These are phyloP conservation scores for Saccharomyces hybrid DNA, from an alignment of 1,139 yeast species.

Conservation along the genomic window DNA sequence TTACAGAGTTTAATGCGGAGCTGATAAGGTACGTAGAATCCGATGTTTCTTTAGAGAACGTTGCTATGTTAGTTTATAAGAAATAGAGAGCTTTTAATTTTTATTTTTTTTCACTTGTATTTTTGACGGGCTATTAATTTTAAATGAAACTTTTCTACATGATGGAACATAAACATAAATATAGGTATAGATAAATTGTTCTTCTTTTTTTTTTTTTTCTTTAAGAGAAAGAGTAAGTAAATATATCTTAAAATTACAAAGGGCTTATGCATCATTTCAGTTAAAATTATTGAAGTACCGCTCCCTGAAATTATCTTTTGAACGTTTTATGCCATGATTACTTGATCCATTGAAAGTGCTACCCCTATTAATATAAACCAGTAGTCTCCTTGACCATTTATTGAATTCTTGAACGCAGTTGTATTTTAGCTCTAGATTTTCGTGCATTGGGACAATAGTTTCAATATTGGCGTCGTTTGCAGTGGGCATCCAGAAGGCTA, in stretches of 20 bases:
- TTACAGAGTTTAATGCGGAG: conserved; percentile 35
- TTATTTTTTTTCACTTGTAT: background rate
- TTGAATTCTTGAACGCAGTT: conserved; percentile 82
- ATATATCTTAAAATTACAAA: background rate
- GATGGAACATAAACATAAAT: background rate
- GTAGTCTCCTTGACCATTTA: conserved; percentile 83
- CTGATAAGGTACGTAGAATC: conserved; percentile 53
- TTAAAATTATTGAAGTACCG: conserved; percentile 69
- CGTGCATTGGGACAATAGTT: conserved; percentile 72
- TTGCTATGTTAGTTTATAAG: conserved; percentile 41
- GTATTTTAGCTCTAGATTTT: conserved; percentile 59
- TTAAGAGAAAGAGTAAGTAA: background rate
- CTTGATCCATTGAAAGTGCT: conserved; percentile 51
- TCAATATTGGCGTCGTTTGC: conserved; percentile 78
- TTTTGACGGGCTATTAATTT: background rate
- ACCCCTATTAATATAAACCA: conserved; percentile 72
- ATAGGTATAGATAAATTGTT: background rate
- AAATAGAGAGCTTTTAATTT: background rate
- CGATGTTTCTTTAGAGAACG: conserved; percentile 63
- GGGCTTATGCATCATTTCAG: conserved; percentile 5
- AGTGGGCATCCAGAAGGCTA: conserved; percentile 98
- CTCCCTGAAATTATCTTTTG: conserved; percentile 55
- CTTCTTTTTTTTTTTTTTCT: too few species aligned
- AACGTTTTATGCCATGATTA: conserved; percentile 34
- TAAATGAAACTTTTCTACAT: background rate